A percentile compares a stretch with the other conserved stretches of the same genome.
phyloP scores from a whole-genome alignment of 2,329 filamentous ascomycete genomes.

The Aureobasidium melanogenum region DNA sequence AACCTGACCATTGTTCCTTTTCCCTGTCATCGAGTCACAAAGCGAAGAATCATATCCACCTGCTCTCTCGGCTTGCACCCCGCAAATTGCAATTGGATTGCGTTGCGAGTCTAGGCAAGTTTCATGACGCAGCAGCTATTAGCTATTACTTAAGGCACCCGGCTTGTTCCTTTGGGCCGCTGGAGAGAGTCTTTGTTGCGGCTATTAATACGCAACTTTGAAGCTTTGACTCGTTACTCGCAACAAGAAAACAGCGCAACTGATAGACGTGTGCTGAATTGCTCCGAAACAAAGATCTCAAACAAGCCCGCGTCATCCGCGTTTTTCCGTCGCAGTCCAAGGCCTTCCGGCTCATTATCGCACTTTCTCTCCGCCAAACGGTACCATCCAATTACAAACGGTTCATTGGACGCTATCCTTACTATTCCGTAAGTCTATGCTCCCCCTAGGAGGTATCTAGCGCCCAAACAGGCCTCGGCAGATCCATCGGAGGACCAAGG shows the following conservation, averaged over 20 bases:
- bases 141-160: constrained; percentile 11
- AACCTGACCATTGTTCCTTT: not conserved
- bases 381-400: constrained; percentile 11
- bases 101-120: not conserved
- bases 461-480: constrained; percentile 2
- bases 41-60: not conserved
- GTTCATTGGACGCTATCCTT: constrained; percentile 1
- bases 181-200: not conserved
- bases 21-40: not conserved
- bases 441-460: not conserved
- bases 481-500: constrained; percentile 7
- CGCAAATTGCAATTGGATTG: not conserved
- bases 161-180: constrained; percentile 7
- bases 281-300: not conserved
- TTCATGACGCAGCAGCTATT: not conserved
- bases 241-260: not conserved
- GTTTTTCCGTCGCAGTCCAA: not conserved
- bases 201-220: constrained; percentile 1
- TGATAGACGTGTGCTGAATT: constrained; percentile 2
- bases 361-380: constrained; percentile 1
- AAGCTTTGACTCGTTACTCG: not conserved
- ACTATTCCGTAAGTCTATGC: not conserved
- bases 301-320: not conserved
- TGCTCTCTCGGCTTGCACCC: not conserved
- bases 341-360: constrained; percentile 5